phyloP scores from a whole-genome alignment of 2,329 filamentous ascomycete species.

The Epicoccum nigrum region DNA sequence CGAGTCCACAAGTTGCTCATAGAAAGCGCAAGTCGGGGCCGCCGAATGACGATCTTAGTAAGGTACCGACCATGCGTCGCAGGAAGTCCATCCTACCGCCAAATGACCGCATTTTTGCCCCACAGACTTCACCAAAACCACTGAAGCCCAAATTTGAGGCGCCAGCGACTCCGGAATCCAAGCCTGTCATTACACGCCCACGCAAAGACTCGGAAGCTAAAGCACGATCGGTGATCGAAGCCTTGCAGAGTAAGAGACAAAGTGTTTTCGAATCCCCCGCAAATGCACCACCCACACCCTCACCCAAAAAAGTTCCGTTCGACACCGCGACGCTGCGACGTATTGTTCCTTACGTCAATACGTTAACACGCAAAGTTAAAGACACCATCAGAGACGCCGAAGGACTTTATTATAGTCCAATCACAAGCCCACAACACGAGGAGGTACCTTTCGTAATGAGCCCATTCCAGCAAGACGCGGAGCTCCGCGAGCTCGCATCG shows the following conservation, averaged over 20 bases:
- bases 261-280: slow-evolving; percentile 38
- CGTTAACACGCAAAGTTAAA: slow-evolving; percentile 56
- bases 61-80: slow-evolving; percentile 29
- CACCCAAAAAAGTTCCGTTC: slow-evolving; percentile 65
- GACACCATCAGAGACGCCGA: slow-evolving; percentile 55
- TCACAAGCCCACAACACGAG: slow-evolving; percentile 42
- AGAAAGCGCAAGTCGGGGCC: slow-evolving; percentile 38
- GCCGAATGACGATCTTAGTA: slow-evolving; percentile 37
- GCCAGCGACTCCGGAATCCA: slow-evolving; percentile 32
- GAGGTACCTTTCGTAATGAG: slow-evolving; percentile 45
- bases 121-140: slow-evolving; percentile 40
- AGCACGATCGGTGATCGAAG: slow-evolving; percentile 67
- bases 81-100: slow-evolving; percentile 46
- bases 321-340: slow-evolving; percentile 68
- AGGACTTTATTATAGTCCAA: slow-evolving; percentile 54
- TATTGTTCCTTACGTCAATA: slow-evolving; percentile 62
- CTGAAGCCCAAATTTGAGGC: slow-evolving; percentile 34
- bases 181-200: slow-evolving; percentile 50
- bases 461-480: slow-evolving; percentile 42
- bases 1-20: slow-evolving; percentile 41
- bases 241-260: slow-evolving; percentile 61
- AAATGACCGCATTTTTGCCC: slow-evolving; percentile 46
- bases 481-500: slow-evolving; percentile 40
- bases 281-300: slow-evolving; percentile 35
- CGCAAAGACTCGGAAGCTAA: slow-evolving; percentile 64